Evolutionary conservation across 306 rosid species (phyloP), one percentile per base, ranked within the genome.

Genomic region (Prunus padus): DNA sequence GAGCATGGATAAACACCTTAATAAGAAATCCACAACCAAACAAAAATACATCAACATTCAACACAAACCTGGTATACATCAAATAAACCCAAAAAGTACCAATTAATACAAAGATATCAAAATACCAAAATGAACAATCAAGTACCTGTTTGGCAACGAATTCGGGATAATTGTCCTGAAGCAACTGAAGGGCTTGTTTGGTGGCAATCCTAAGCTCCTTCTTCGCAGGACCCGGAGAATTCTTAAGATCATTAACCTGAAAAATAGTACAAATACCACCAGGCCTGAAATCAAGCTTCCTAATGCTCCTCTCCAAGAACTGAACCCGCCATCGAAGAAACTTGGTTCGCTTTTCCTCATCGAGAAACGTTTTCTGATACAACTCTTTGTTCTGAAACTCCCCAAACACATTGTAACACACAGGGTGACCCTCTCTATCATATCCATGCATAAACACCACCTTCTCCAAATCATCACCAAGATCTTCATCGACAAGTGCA

Each of bases 161-260:
- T 79, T 95, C 98, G 2, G 97, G 97, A 80, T 95, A 90, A 78
- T 95, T 95, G 82, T 92, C 97, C 82, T 90, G 97, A 79, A 95
- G 96, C 88, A 95, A 76, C 15, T 89, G 92, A 80, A 95, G 78
- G n/a, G 97, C 97, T 26, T 85, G 92, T 74, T 87, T 94, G 54
- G 97, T 91, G 79, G 96, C 97, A 30, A 88, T 11, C 11, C 97
- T 79, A 70, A 91, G 96, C 47, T 95, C 97, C 1, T 82, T 71
- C 85, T 90, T 92, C 11, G 84, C 87, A 14, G 95, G 98, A 2
- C 97, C 92, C 0, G 97, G 98, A 19, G 97, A 87, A 59, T 92
- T 95, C 71, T 90, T 90, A 51, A 95, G 86, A 59, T 95, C 98
- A 81, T 89, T 95, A 59, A 95, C 88, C 82, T 95, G 98, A 63